Base-by-base conservation (phyloP, 1,284 basidiomycete species). In the Sanguinoderma infundibulare region DNA sequence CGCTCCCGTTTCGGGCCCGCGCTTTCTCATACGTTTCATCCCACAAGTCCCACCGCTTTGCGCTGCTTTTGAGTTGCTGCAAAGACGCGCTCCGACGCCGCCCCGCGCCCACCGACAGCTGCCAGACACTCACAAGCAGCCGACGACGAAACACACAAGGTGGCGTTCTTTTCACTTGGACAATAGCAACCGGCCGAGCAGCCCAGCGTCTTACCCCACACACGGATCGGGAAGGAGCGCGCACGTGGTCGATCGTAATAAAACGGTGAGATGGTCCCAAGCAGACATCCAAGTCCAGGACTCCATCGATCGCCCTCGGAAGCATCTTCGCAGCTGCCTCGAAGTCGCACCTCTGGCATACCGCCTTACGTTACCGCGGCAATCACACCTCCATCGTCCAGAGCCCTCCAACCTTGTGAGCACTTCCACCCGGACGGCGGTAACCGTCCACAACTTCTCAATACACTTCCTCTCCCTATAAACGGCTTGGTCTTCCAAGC, bases 381-480 rank as follows among this genome's bases (percentile, higher is more conserved):
- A 54, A 26, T 42, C 44, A 42, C 28, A 39, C 36, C 57, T 39
- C 36, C 24, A 20, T 34, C 35, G 38, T 30, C 28, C 26, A 47
- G 40, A 20, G 5, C 34, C 38, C 39, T 38, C 42, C 32, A 59
- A 30, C 50, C 32, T 53, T 47, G 51, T 46, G 51, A 46, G 56
- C 24, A 44, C 10, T 26, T 44, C 20, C 24, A 30, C 40, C 12
- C 51, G 24, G 57, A 36, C 15, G 51, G 7, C 42, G 40, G 57
- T 22, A 46, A 49, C 24, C 39, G 30, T 36, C 9, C 30, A 34
- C n/a, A 22, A 35, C 28, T 60, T 52, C 51, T 51, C 59, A 39
- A 60, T 60, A 36, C 54, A 60, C n/a, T 42, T 22, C n/a, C 22
- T 40, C 35, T 7, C 62, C 53, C 57, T 56, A 61, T 59, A 59